phyloP scores from a whole-genome alignment of 1,284 basidiomycete species.

The Chalciporus sp. region DNA sequence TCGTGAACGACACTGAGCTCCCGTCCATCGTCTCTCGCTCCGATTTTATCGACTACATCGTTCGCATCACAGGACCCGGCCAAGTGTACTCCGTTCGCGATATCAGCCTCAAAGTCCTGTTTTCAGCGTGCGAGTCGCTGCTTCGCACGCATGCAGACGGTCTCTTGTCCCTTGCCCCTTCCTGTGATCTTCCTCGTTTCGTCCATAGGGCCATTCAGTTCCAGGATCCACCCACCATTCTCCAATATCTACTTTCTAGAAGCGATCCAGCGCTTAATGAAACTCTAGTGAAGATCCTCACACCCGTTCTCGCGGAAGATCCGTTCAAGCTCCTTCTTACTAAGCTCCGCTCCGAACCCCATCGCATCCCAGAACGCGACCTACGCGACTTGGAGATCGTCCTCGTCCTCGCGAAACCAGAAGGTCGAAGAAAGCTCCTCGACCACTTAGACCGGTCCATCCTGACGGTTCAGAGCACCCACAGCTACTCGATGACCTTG shows the following conservation, averaged over 20 bases:
- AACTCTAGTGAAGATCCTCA: not conserved
- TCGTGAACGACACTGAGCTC: slow-evolving; percentile 2
- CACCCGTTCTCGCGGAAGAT: not conserved
- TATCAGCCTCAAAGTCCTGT: slow-evolving; percentile 1
- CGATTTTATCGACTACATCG: slow-evolving; percentile 11
- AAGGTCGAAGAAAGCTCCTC: not conserved
- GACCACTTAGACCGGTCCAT: slow-evolving; percentile 8
- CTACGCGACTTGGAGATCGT: slow-evolving; percentile 8
- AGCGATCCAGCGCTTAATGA: slow-evolving; percentile 1
- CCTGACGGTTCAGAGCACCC: not conserved
- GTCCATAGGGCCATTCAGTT: slow-evolving; percentile 1
- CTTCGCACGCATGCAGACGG: not conserved
- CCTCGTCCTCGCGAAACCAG: slow-evolving; percentile 1
- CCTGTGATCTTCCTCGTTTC: slow-evolving; percentile 3
- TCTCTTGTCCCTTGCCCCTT: not conserved
- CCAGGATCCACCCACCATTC: slow-evolving; percentile 6
- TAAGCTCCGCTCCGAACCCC: slow-evolving; percentile 2
- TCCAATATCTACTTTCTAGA: not conserved
- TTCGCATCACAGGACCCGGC: slow-evolving; percentile 1
- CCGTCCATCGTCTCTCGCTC: not conserved
- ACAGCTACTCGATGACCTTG: slow-evolving; percentile 2
- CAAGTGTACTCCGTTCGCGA: slow-evolving; percentile 6
- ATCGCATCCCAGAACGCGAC: slow-evolving; percentile 5
- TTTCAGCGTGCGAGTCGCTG: slow-evolving; percentile 1
- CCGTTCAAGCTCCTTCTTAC: slow-evolving; percentile 1